These are phyloP conservation scores for Elaphomyces granulatus DNA, from an alignment of 495 filamentous ascomycete species.

Conservation along the genomic window DNA sequence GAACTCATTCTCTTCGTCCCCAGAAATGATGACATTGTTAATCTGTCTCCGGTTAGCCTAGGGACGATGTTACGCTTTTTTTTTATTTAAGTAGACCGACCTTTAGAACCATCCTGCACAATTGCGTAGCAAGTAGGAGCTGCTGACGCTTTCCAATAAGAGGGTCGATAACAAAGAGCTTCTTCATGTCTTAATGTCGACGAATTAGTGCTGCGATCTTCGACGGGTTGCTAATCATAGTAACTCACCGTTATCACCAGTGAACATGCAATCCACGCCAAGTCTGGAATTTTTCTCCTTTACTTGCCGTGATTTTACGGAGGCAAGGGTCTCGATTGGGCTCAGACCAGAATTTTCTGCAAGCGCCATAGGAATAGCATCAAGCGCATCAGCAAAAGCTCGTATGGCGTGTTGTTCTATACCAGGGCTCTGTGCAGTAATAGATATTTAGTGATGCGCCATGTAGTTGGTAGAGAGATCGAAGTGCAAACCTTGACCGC, in stretches of 20 bases:
- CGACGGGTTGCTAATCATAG: background rate
- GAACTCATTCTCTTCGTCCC: constrained; percentile 82
- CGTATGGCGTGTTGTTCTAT: constrained; percentile 98
- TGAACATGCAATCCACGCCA: constrained; percentile 96
- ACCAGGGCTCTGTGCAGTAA: constrained; percentile 52
- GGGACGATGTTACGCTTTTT: no score
- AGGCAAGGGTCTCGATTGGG: constrained; percentile 87
- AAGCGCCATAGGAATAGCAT: constrained; percentile 89
- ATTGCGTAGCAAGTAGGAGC: constrained; percentile 85
- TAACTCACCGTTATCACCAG: constrained; percentile 63
- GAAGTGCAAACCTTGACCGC: constrained; percentile 54
- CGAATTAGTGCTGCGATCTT: background rate
- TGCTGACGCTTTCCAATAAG: constrained; percentile 96
- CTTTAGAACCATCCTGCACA: constrained; percentile 99
- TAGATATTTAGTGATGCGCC: background rate
- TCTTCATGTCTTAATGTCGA: constrained; percentile 59
- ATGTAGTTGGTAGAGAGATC: background rate
- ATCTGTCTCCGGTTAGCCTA: no score
- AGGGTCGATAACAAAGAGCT: constrained; percentile 95
- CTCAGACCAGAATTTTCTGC: constrained; percentile 94
- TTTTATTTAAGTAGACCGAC: no score
- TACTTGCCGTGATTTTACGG: constrained; percentile 90
- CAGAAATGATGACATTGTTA: constrained; percentile 91
- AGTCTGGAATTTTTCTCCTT: constrained; percentile 74
- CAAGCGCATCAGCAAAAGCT: constrained; percentile 89